Conservation (phyloP, 2,329 filamentous ascomycete species). For the Pleomassaria siparia region DNA sequence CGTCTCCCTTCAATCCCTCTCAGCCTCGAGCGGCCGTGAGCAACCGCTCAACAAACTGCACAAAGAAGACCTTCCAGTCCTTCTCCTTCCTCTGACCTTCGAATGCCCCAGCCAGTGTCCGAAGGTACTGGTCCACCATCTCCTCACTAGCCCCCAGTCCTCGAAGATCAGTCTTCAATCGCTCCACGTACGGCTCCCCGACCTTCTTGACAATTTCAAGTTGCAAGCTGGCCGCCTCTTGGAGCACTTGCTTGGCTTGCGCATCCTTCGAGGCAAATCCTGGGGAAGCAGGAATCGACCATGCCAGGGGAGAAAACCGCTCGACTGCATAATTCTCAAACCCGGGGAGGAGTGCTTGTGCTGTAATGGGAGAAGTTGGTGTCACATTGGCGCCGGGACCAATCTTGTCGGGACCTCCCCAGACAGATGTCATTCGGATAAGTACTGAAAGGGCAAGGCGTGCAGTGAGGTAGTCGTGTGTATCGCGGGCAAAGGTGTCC, state of each 20-base stretch:
- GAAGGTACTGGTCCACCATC: slow-evolving; percentile 65
- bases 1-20: no score
- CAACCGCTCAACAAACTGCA: slow-evolving; percentile 43
- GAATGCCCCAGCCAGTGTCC: slow-evolving; percentile 41
- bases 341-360: slow-evolving; percentile 67
- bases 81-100: slow-evolving; percentile 42
- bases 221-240: slow-evolving; percentile 84
- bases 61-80: slow-evolving; percentile 50
- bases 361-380: slow-evolving; percentile 50
- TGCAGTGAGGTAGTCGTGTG: slow-evolving; percentile 65
- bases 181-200: slow-evolving; percentile 74
- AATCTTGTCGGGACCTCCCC: slow-evolving; percentile 79
- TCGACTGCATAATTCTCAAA: slow-evolving; percentile 91
- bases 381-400: slow-evolving; percentile 30
- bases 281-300: slow-evolving; percentile 80
- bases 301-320: slow-evolving; percentile 84
- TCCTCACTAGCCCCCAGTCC: slow-evolving; percentile 67
- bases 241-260: slow-evolving; percentile 82
- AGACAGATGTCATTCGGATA: slow-evolving; percentile 78
- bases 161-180: slow-evolving; percentile 67
- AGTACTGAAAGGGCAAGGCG: slow-evolving; percentile 82
- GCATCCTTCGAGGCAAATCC: slow-evolving; percentile 84
- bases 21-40: slow-evolving; percentile 3
- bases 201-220: slow-evolving; percentile 90
- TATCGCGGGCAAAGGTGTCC: slow-evolving; percentile 78